A percentile compares a stretch with the other conserved stretches of the same genome.
Conservation (phyloP, 371 early-diverging fungal species). For the Mortierella sp. region DNA sequence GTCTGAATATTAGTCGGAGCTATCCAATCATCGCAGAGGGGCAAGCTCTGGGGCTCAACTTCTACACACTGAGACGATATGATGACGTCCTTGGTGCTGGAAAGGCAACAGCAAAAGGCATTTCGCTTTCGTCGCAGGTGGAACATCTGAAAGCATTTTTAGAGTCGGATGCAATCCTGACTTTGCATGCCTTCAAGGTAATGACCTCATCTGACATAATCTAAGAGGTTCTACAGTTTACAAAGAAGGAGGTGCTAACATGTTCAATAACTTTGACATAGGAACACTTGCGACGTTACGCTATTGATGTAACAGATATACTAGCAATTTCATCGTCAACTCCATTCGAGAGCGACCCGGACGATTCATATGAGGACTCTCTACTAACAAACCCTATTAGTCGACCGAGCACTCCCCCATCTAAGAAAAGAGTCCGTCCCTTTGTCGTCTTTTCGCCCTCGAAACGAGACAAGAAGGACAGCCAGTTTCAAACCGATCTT, state of each 20-base stretch:
- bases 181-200: slow-evolving; percentile 5
- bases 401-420: not conserved
- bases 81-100: slow-evolving; percentile 23
- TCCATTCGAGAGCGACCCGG: too few relatives aligned
- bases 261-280: too few relatives aligned
- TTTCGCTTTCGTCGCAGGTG: slow-evolving; percentile 17
- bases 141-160: slow-evolving; percentile 17
- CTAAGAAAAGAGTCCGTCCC: not conserved
- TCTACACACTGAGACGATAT: slow-evolving; percentile 12
- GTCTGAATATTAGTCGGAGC: slow-evolving; percentile 10
- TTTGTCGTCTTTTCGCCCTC: slow-evolving; percentile 4
- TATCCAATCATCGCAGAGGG: slow-evolving; percentile 23
- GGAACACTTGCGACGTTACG: too few relatives aligned
- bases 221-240: not conserved
- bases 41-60: slow-evolving; percentile 11
- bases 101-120: slow-evolving; percentile 17
- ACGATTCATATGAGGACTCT: too few relatives aligned
- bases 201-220: not conserved
- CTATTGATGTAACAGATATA: too few relatives aligned
- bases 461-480: slow-evolving; percentile 2
- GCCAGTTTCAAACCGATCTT: too few relatives aligned
- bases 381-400: too few relatives aligned
- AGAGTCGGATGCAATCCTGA: slow-evolving; percentile 15
- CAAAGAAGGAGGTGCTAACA: not conserved
- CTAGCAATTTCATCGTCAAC: too few relatives aligned